Percentiles rank a stretch among this genome's conserved stretches.
phyloP scores from a whole-genome alignment of 2,329 filamentous ascomycete species.

The Venturia pyrina region DNA sequence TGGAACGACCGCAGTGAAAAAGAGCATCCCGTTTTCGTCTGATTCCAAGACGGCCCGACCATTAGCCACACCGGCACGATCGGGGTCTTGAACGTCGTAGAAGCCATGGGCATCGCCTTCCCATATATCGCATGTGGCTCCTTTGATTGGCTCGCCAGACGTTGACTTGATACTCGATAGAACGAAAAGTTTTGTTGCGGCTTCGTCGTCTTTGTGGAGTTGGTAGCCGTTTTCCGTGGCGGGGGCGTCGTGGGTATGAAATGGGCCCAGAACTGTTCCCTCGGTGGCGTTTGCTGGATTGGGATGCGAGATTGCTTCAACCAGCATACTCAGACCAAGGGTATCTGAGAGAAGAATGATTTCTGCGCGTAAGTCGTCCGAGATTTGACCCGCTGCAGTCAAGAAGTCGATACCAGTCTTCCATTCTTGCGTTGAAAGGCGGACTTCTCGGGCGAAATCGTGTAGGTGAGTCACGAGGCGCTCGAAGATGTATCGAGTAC shows the following conservation, averaged over 20 bases:
- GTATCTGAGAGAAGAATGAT: slow-evolving; percentile 77
- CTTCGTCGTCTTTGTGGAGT: slow-evolving; percentile 3
- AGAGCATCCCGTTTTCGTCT: slow-evolving; percentile 65
- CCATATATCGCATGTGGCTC: slow-evolving; percentile 72
- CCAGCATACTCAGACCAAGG: slow-evolving; percentile 66
- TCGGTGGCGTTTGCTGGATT: slow-evolving; percentile 62
- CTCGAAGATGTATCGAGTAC: slow-evolving; percentile 63
- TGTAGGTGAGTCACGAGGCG: slow-evolving; percentile 68
- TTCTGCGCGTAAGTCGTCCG: slow-evolving; percentile 65
- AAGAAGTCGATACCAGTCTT: slow-evolving; percentile 64
- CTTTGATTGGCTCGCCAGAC: slow-evolving; percentile 49
- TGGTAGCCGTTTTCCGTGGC: background rate
- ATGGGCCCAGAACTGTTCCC: slow-evolving; percentile 71
- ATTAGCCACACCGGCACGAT: slow-evolving; percentile 50
- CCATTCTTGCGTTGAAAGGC: slow-evolving; percentile 69
- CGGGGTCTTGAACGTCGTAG: slow-evolving; percentile 71
- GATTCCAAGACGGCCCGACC: slow-evolving; percentile 61
- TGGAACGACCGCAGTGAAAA: slow-evolving; percentile 76
- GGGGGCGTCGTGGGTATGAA: slow-evolving; percentile 71
- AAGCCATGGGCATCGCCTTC: slow-evolving; percentile 72
- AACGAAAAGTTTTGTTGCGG: background rate
- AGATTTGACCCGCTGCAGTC: slow-evolving; percentile 62
- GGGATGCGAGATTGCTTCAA: slow-evolving; percentile 76
- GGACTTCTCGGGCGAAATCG: slow-evolving; percentile 71
- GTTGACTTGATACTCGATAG: slow-evolving; percentile 41